Percentiles rank a stretch among this genome's conserved stretches.
phyloP scores from a whole-genome alignment of 306 rosid genomes.

The Dalbergia oliveri region DNA sequence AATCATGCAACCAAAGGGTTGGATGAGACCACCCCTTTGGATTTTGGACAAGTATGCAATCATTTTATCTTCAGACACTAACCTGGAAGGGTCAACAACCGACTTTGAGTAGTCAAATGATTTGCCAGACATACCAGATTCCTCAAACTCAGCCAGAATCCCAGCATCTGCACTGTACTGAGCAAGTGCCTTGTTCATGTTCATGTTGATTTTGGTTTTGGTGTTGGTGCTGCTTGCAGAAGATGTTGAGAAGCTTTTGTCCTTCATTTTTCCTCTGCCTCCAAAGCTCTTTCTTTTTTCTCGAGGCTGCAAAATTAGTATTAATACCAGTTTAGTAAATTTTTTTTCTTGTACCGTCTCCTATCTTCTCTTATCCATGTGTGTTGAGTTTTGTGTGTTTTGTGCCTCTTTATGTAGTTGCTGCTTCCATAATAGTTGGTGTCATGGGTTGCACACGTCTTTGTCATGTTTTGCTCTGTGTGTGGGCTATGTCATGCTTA shows the following conservation, averaged over 20 bases:
- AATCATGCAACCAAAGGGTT: conserved; percentile 82
- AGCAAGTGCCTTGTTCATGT: conserved; percentile 53
- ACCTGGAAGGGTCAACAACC: conserved; percentile 54
- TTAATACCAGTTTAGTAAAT: no score
- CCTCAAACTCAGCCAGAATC: conserved; percentile 72
- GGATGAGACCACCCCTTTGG: conserved; percentile 82
- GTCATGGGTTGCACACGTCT: conserved; percentile 43
- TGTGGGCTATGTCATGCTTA: conserved; percentile 39
- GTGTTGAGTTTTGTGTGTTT: background rate
- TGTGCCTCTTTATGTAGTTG: background rate
- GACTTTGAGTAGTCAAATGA: conserved; percentile 71
- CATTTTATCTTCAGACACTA: conserved; percentile 70
- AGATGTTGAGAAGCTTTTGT: conserved; percentile 59
- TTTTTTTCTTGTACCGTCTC: background rate
- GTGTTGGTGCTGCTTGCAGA: conserved; percentile 62
- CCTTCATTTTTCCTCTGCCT: conserved; percentile 52
- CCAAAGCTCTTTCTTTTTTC: conserved; percentile 37
- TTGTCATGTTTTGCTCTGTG: conserved; percentile 18
- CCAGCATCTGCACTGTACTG: conserved; percentile 77
- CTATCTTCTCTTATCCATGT: background rate
- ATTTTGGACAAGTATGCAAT: conserved; percentile 64
- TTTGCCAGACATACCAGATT: conserved; percentile 67
- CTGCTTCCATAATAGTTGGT: conserved; percentile 11
- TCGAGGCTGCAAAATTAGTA: background rate
- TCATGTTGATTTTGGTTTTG: conserved; percentile 17